Evolutionary conservation across 2,329 filamentous ascomycete species (phyloP), one percentile per base, ranked within the genome.

Genomic region (Talaromyces islandicus): DNA sequence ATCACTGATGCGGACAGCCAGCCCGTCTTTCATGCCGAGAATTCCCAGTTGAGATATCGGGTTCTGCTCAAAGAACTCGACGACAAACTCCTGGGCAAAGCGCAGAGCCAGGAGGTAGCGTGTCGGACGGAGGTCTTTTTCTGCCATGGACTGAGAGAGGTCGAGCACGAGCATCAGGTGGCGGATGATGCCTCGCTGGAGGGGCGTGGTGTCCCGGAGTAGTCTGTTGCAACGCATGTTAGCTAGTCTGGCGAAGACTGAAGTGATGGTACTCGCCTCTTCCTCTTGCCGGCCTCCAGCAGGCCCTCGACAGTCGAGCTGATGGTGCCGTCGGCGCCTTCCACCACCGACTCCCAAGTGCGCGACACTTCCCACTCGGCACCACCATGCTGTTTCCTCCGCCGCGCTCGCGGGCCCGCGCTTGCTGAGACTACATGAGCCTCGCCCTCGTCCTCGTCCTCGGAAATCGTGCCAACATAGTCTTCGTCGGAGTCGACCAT

Each of bases 1-100:
- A 70, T 96, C 91, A 70, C 89, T 94, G 64, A 99, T 85, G 43
- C 90, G 82, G 25, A 95, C 81, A 2, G 92, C 92, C 17, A 97
- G 81, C 17, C 94, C 94, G 72, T 97, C 94, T 63, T 90, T 86
- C 90, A 97, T 96, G 56, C 90, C 93, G 43, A 99, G 81, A 30
- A 99, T 88, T 25, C 90, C 92, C 60, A 99, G 84, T 76, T 99
- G 94, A 10, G 92, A 96, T 66, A 99, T 97, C 11, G 94, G 94
- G 69, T 99, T 99, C 76, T 99, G 94, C 76, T 97, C 94, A 71
- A 97, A 99, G 77, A 91, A 99, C 73, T 97, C 93, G 61, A 88
- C 84, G 54, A 97, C 89, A 74, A 97, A 99, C 60, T 92, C 88
- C 64, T 88, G 85, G 17, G 92, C 89, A 75, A 92, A 95, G 64